Percentiles rank a stretch among this genome's conserved stretches.
phyloP scores from a whole-genome alignment of 1,139 yeast species.

The Hyphopichia fennica region DNA sequence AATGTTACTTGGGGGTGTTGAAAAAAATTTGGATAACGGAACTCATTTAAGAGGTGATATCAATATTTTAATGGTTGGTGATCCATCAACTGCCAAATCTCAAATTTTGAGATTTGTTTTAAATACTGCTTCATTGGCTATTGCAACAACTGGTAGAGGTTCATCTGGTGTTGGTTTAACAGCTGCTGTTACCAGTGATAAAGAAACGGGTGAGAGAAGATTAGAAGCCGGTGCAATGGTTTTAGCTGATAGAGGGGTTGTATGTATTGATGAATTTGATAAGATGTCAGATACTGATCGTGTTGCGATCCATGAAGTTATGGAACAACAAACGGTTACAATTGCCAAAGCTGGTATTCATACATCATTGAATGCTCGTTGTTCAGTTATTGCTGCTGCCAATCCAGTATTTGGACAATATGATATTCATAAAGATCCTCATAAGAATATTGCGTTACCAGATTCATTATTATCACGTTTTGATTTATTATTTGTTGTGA shows the following conservation, averaged over 20 bases:
- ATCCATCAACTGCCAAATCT: slow-evolving; percentile 97
- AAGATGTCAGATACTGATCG: slow-evolving; percentile 96
- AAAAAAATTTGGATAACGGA: slow-evolving; percentile 91
- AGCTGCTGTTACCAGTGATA: slow-evolving; percentile 96
- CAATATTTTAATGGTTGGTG: slow-evolving; percentile 95
- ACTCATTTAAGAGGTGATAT: slow-evolving; percentile 98
- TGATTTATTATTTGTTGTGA: slow-evolving; percentile 91
- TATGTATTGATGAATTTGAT: slow-evolving; percentile 98
- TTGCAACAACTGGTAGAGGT: slow-evolving; percentile 98
- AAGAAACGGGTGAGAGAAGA: slow-evolving; percentile 95
- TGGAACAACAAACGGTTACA: slow-evolving; percentile 99
- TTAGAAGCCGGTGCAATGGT: slow-evolving; percentile 99
- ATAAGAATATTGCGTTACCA: slow-evolving; percentile 93
- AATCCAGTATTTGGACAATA: slow-evolving; percentile 97
- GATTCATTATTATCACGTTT: slow-evolving; percentile 96
- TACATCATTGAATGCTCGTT: slow-evolving; percentile 93
- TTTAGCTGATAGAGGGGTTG: slow-evolving; percentile 94
- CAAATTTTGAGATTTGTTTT: slow-evolving; percentile 91
- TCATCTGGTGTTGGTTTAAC: slow-evolving; percentile 99
- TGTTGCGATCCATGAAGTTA: slow-evolving; percentile 98
- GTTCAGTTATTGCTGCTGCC: slow-evolving; percentile 98
- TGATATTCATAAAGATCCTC: slow-evolving; percentile 95
- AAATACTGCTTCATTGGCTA: slow-evolving; percentile 92
- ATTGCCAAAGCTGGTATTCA: slow-evolving; percentile 99
- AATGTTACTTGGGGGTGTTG: slow-evolving; percentile 92